A percentile compares a stretch with the other conserved stretches of the same genome.
Conservation (phyloP, 352 stramenopile species). For the Pythium periplocum region DNA sequence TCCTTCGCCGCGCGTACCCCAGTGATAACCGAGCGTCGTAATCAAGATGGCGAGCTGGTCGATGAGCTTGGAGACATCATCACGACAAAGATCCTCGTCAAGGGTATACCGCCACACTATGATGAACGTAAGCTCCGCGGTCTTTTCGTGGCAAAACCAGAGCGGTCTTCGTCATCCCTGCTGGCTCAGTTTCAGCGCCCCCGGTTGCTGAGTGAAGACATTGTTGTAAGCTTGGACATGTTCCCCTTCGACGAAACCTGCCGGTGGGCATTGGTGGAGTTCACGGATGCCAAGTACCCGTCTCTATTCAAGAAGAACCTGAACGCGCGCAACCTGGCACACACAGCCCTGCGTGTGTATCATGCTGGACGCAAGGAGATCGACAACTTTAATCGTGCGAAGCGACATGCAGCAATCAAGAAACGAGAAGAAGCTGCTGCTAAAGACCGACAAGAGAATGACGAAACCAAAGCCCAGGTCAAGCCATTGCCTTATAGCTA, state of each 20-base stretch:
- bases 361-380: conserved; percentile 48
- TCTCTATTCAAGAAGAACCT: conserved; percentile 48
- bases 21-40: conserved; percentile 17
- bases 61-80: conserved; percentile 43
- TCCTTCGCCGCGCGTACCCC: conserved; percentile 8
- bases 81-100: conserved; percentile 65
- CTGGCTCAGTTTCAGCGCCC: conserved; percentile 9
- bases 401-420: conserved; percentile 35
- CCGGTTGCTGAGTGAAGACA: conserved; percentile 7
- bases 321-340: conserved; percentile 46
- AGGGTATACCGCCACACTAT: conserved; percentile 52
- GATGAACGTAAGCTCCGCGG: conserved; percentile 30
- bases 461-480: conserved; percentile 8
- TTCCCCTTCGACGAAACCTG: conserved; percentile 72
- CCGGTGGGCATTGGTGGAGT: conserved; percentile 71
- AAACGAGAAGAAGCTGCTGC: background rate
- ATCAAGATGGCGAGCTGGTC: conserved; percentile 31
- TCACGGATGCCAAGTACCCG: conserved; percentile 40
- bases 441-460: background rate
- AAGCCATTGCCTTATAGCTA: conserved; percentile 41
- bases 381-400: conserved; percentile 54
- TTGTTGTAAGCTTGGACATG: conserved; percentile 46
- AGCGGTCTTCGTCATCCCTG: conserved; percentile 2
- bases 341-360: conserved; percentile 51
- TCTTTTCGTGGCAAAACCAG: conserved; percentile 30